Evolutionary conservation across 768 basidiomycete genomes (phyloP).

Genomic region (Rhodotorula taiwanensis): DNA sequence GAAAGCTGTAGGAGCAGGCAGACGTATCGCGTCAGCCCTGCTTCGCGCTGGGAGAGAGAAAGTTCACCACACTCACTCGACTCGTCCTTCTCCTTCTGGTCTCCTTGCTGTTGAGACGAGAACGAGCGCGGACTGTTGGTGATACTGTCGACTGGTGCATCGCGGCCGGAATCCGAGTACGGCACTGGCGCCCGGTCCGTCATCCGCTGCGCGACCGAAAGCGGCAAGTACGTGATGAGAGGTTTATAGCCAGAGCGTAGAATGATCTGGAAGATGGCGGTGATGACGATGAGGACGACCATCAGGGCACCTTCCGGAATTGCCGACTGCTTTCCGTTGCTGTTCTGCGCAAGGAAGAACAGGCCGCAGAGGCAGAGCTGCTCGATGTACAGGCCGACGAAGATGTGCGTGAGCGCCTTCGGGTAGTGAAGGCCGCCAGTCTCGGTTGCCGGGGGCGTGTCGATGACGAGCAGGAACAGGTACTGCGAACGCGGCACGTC

Average conservation of each 20-base stretch:
- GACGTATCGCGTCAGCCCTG: neutral
- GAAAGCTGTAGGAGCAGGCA: slow-evolving; percentile 1
- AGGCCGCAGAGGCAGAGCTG: slow-evolving; percentile 75
- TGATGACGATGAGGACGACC: slow-evolving; percentile 74
- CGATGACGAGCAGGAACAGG: slow-evolving; percentile 58
- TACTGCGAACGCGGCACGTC: slow-evolving; percentile 48
- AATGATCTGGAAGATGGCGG: slow-evolving; percentile 70
- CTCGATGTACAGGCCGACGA: slow-evolving; percentile 87
- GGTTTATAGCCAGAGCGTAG: slow-evolving; percentile 75
- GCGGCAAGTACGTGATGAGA: slow-evolving; percentile 65
- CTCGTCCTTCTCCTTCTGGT: slow-evolving; percentile 28
- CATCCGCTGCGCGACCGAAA: slow-evolving; percentile 67
- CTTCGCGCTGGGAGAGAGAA: too few relatives aligned
- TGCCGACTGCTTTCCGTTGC: slow-evolving; percentile 54
- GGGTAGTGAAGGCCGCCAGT: slow-evolving; percentile 88
- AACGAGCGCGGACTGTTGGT: neutral
- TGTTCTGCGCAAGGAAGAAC: slow-evolving; percentile 76
- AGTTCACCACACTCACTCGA: slow-evolving; percentile 3
- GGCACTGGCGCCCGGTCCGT: slow-evolving; percentile 43
- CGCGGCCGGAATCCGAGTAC: neutral
- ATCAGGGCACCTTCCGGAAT: slow-evolving; percentile 68
- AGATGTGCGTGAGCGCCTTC: slow-evolving; percentile 83
- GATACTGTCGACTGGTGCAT: too few relatives aligned
- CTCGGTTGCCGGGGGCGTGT: slow-evolving; percentile 36
- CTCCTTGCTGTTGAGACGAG: too few relatives aligned